A percentile compares a stretch with the other conserved stretches of the same genome.
Conservation (phyloP, 139 green algal species). For the Chlamydomonas asymmetrica region DNA sequence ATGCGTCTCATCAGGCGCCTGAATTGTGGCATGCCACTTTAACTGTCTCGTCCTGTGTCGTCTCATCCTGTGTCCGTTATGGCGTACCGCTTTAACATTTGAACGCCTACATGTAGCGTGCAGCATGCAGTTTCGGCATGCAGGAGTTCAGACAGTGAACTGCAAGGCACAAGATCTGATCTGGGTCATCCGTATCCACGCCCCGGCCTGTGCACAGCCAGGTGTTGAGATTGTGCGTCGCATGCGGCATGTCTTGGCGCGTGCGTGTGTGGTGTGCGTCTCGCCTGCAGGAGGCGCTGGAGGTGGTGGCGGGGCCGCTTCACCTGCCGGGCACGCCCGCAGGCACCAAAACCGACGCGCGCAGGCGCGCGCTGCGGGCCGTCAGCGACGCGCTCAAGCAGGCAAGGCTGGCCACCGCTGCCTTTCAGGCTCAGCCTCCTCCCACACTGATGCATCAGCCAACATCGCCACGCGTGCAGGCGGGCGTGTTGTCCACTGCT, state of each 20-base stretch:
- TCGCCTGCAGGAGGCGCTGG: slow-evolving; percentile 1
- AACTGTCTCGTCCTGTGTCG: neutral
- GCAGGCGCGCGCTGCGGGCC: slow-evolving; percentile 28
- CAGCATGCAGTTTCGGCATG: too few relatives aligned
- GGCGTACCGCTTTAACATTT: too few relatives aligned
- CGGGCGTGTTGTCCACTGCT: too few relatives aligned
- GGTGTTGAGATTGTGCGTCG: too few relatives aligned
- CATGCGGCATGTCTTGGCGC: too few relatives aligned
- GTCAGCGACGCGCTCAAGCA: slow-evolving; percentile 37
- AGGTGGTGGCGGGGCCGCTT: neutral
- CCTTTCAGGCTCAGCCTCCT: neutral
- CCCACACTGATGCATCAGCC: neutral
- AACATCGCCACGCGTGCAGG: too few relatives aligned
- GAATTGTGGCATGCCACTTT: slow-evolving; percentile 7
- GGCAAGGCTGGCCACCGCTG: neutral
- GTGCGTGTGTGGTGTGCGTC: too few relatives aligned
- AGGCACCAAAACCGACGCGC: slow-evolving; percentile 6
- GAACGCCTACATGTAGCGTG: neutral
- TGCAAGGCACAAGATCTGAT: too few relatives aligned
- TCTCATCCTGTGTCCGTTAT: too few relatives aligned
- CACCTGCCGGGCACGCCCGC: neutral
- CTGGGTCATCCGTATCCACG: too few relatives aligned
- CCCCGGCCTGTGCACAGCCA: too few relatives aligned
- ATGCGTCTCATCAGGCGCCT: slow-evolving; percentile 20
- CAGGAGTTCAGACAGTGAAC: too few relatives aligned